Evolutionary conservation across 2,329 filamentous ascomycete species (phyloP).

Genomic region (Xylariaceae sp.): DNA sequence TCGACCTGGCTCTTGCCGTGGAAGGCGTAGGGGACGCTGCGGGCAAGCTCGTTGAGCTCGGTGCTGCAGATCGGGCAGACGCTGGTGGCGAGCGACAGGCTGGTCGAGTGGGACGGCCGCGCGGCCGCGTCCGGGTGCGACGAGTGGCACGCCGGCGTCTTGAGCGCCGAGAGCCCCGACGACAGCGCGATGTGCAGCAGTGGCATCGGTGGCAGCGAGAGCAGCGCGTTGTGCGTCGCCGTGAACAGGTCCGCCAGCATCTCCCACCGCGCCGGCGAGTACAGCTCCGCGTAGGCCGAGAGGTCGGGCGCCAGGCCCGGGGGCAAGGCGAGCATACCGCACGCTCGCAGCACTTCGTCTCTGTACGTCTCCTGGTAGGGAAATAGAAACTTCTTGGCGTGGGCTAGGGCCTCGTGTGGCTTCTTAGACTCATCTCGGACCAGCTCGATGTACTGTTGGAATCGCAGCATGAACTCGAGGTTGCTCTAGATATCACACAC

Average conservation of each 20-base stretch:
- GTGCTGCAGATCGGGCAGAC: constrained; percentile 96
- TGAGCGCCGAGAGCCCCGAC: constrained; percentile 89
- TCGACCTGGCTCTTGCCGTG: constrained; percentile 95
- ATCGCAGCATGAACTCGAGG: constrained; percentile 88
- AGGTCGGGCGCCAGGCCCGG: constrained; percentile 51
- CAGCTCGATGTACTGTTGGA: constrained; percentile 95
- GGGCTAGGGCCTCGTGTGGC: constrained; percentile 74
- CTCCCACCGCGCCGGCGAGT: constrained; percentile 72
- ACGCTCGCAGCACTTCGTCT: constrained; percentile 70
- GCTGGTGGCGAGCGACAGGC: constrained; percentile 61
- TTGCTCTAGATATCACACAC: constrained; percentile 44
- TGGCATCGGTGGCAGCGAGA: constrained; percentile 79
- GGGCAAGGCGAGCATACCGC: constrained; percentile 77
- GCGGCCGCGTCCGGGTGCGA: constrained; percentile 36
- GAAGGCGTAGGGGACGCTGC: constrained; percentile 88
- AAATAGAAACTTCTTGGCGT: constrained; percentile 81
- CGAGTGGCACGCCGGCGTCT: constrained; percentile 91
- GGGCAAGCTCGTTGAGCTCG: constrained; percentile 89
- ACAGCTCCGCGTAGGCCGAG: constrained; percentile 59
- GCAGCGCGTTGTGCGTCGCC: constrained; percentile 81
- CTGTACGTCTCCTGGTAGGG: constrained; percentile 71
- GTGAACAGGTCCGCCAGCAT: constrained; percentile 80
- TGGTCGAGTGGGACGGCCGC: constrained; percentile 45
- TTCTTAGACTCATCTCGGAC: constrained; percentile 69
- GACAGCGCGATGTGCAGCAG: constrained; percentile 89